These are phyloP conservation scores for Xylaria sp. DNA, from an alignment of 2,329 filamentous ascomycete genomes.

Conservation along the genomic window DNA sequence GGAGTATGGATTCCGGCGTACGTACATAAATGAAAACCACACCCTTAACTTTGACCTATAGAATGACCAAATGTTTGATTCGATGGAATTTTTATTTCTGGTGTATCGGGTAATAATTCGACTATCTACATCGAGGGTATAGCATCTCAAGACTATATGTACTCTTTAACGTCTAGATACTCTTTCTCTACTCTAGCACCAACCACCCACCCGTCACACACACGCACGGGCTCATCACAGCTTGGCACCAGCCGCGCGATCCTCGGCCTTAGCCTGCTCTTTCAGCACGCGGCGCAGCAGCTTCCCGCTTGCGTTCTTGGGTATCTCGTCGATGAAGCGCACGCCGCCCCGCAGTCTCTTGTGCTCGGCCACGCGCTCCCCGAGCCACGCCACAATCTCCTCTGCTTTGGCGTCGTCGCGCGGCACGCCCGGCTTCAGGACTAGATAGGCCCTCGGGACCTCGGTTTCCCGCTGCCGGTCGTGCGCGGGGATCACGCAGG, in stretches of 20 bases:
- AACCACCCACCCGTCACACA: not conserved
- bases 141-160: not conserved
- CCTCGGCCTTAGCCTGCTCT: constrained; percentile 55
- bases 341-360: constrained; percentile 55
- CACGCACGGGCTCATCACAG: constrained; percentile 36
- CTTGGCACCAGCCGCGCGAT: constrained; percentile 46
- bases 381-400: constrained; percentile 55
- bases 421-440: constrained; percentile 56
- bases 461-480: constrained; percentile 72
- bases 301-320: constrained; percentile 73
- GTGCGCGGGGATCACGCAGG: constrained; percentile 71
- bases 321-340: constrained; percentile 65
- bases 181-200: not conserved
- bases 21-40: not conserved
- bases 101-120: not conserved
- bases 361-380: constrained; percentile 54
- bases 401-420: constrained; percentile 53
- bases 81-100: constrained; percentile 2
- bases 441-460: constrained; percentile 74
- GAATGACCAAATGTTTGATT: not conserved
- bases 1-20: not conserved
- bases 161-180: constrained; percentile 22
- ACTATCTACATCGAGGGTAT: not conserved
- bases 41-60: not conserved
- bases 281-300: constrained; percentile 68